Conservation (phyloP, 1,139 yeast species). For the Suhomyces maxii region DNA sequence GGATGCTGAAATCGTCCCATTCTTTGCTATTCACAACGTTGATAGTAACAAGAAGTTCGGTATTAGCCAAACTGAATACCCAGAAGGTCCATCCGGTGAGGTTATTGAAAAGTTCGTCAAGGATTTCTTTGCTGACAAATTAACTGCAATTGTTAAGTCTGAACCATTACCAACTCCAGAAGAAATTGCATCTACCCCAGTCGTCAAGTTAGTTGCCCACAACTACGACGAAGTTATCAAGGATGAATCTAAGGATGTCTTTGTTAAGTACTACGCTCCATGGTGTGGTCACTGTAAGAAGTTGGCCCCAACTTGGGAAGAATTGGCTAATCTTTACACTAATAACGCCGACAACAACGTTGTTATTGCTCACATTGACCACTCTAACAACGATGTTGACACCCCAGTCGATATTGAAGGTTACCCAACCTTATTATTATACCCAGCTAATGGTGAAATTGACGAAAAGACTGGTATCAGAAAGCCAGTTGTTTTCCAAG, state of each 20-base stretch:
- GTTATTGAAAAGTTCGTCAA: slow-evolving; percentile 61
- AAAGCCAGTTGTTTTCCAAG: slow-evolving; percentile 68
- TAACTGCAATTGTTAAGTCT: slow-evolving; percentile 76
- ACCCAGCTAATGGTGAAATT: slow-evolving; percentile 84
- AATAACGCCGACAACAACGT: slow-evolving; percentile 52
- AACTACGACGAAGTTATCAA: slow-evolving; percentile 71
- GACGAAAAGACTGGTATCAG: slow-evolving; percentile 51
- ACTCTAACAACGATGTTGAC: slow-evolving; percentile 84
- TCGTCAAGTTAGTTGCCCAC: slow-evolving; percentile 78
- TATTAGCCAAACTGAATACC: slow-evolving; percentile 46
- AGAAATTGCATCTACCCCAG: slow-evolving; percentile 71
- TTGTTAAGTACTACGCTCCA: slow-evolving; percentile 95
- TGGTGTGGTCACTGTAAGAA: slow-evolving; percentile 99
- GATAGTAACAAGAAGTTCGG: slow-evolving; percentile 73
- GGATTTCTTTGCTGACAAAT: slow-evolving; percentile 62
- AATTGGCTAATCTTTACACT: slow-evolving; percentile 69
- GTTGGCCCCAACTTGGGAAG: slow-evolving; percentile 90
- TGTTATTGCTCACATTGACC: slow-evolving; percentile 83
- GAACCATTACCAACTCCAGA: slow-evolving; percentile 74
- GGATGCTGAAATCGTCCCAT: slow-evolving; percentile 79
- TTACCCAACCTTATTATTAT: slow-evolving; percentile 89
- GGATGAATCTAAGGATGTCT: slow-evolving; percentile 76
- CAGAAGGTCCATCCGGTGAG: slow-evolving; percentile 41
- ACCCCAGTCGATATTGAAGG: slow-evolving; percentile 69
- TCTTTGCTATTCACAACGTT: slow-evolving; percentile 83